Percentiles rank a stretch among this genome's conserved stretches.
These are phyloP conservation scores for Inga laurina DNA, from an alignment of 306 rosid species.

Conservation along the genomic window DNA sequence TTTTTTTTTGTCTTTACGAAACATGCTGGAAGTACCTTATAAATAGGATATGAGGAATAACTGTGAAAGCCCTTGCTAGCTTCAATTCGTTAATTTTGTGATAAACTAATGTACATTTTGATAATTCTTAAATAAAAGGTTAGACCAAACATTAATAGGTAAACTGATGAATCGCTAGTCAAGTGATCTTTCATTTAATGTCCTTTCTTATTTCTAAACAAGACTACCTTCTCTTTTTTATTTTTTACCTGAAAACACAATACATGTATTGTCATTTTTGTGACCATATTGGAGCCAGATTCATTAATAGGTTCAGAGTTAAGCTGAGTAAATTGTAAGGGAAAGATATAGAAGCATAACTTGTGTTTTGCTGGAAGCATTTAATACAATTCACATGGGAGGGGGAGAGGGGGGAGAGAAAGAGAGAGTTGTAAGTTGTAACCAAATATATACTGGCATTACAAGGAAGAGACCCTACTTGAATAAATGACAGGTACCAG, in stretches of 20 bases:
- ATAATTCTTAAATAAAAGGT: too few species aligned
- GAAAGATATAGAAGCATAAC: background rate
- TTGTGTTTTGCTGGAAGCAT: background rate
- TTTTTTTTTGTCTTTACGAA: too few species aligned
- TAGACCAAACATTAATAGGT: too few species aligned
- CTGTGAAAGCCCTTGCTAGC: too few species aligned
- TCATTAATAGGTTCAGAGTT: background rate
- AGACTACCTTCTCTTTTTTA: background rate
- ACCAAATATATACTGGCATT: background rate
- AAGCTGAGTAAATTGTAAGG: background rate
- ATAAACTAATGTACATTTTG: too few species aligned
- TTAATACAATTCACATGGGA: constrained; percentile 17
- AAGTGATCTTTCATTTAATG: background rate
- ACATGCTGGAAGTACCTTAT: too few species aligned
- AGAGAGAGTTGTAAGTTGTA: background rate
- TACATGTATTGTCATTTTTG: background rate
- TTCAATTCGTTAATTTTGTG: too few species aligned
- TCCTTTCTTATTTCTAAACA: background rate
- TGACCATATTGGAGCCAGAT: background rate
- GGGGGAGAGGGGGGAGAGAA: too few species aligned
- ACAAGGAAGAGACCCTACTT: background rate
- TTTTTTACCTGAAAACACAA: background rate
- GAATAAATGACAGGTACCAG: background rate
- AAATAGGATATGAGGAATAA: too few species aligned
- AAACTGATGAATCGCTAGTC: background rate